Percentiles rank a stretch among this genome's conserved stretches.
These are phyloP conservation scores for Lachancea quebecensis DNA, from an alignment of 805 yeast species.

Conservation along the genomic window DNA sequence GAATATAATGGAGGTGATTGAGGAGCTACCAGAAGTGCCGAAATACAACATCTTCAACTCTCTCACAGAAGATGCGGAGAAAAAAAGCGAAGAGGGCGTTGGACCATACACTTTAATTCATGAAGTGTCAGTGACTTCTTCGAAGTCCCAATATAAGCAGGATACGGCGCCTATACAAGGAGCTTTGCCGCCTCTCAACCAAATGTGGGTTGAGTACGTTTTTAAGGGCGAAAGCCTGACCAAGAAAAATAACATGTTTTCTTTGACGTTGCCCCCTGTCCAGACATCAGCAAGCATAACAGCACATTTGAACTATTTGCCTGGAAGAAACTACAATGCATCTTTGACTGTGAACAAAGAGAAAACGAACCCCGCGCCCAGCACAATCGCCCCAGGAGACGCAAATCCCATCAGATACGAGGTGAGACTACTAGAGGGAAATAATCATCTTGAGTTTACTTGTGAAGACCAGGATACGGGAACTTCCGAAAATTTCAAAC, in stretches of 20 bases:
- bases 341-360: constrained; percentile 23
- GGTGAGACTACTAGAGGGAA: constrained; percentile 27
- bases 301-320: constrained; percentile 12
- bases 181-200: constrained; percentile 25
- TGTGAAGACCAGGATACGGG: constrained; percentile 14
- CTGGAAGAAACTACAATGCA: constrained; percentile 2
- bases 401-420: constrained; percentile 20
- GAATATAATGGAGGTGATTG: constrained; percentile 5
- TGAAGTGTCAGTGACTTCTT: constrained; percentile 22
- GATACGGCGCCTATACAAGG: constrained; percentile 26
- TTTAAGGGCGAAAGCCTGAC: constrained; percentile 22
- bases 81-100: constrained; percentile 4
- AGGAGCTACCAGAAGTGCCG: constrained; percentile 18
- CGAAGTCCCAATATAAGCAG: constrained; percentile 24
- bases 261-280: constrained; percentile 25
- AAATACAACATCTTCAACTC: constrained; percentile 28
- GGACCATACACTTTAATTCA: constrained; percentile 19
- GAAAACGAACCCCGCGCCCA: constrained; percentile 7
- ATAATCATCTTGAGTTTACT: constrained; percentile 23
- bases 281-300: constrained; percentile 26
- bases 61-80: constrained; percentile 10
- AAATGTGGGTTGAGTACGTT: constrained; percentile 28
- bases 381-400: constrained; percentile 1
- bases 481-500: constrained; percentile 20
- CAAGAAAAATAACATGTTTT: constrained; percentile 24